Base-by-base conservation (phyloP, 306 rosid species). In the Carpinus fangiana region DNA sequence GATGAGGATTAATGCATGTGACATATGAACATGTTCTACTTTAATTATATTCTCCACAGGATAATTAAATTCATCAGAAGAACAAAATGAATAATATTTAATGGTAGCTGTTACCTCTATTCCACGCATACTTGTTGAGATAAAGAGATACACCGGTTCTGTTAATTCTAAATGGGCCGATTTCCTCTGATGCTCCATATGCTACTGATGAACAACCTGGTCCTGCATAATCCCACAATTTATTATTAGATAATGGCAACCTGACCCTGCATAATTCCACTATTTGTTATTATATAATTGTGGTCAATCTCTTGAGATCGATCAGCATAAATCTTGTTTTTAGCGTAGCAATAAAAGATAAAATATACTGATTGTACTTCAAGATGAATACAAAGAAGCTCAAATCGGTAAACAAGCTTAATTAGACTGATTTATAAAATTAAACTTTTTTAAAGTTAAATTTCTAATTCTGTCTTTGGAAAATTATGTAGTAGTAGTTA, bases 131-230 rank as follows among this genome's bases (percentile, higher is more conserved):
- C 76, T 80, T 80, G 77, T 91, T 91, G 17, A 87, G 94, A 81
- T 79, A 89, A 11, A 93, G 89, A 78, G 96, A 89, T 76, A 86
- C 84, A 43, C 86, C 87, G 51, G 89, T 90, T 80, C 70, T 85
- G 76, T 89, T 89, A 55, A 93, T 85, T 23, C 88, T 80, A 79
- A 93, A 93, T 20, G 98, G 98, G 12, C 98, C 98, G 54, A 93
- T 90, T 85, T 93, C 98, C 86, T 93, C 98, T 64, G 98, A 93
- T 76, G 98, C 96, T 69, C 98, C 98, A 77, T 89, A 93, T 78
- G 93, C 96, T 13, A 93, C 88, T 0, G 98, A 93, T 75, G 98
- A 93, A 73, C 96, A 93, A 36, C 98, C 98, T 20, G 98, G 96
- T 26, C 98, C 98, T 93, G 88, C 78, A 74, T 20, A 41, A 8